Percentiles rank a stretch among this genome's conserved stretches.
phyloP scores from a whole-genome alignment of 352 stramenopile species.

The Hyaloperonospora brassicae region DNA sequence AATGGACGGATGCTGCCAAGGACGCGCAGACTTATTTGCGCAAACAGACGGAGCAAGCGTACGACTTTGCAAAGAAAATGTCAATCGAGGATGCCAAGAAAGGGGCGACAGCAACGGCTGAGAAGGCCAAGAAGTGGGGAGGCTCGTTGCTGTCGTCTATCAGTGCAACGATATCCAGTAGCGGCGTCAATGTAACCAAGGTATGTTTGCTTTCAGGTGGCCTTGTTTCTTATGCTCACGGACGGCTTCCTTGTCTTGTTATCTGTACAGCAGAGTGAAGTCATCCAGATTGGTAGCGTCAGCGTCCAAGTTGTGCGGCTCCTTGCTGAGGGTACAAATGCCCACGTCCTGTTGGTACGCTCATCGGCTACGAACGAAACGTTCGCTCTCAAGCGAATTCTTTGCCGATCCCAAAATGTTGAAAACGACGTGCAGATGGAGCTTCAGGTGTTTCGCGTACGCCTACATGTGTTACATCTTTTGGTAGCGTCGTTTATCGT shows the following conservation, averaged over 20 bases:
- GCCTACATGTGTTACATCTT: constrained; percentile 4
- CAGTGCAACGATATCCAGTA: constrained; percentile 64
- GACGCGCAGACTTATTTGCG: constrained; percentile 57
- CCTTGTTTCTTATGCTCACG: neutral
- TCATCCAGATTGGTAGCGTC: constrained; percentile 63
- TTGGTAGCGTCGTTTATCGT: neutral
- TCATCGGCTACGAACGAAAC: constrained; percentile 54
- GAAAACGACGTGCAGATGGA: constrained; percentile 72
- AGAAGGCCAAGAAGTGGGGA: constrained; percentile 85
- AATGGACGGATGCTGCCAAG: constrained; percentile 37
- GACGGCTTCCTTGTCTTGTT: neutral
- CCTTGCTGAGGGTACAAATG: constrained; percentile 68
- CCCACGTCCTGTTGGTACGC: constrained; percentile 76
- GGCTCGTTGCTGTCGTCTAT: constrained; percentile 73
- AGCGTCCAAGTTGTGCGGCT: constrained; percentile 59
- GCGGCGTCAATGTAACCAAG: constrained; percentile 47
- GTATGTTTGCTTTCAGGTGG: constrained; percentile 15
- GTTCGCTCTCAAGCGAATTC: constrained; percentile 76
- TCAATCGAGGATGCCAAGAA: constrained; percentile 82
- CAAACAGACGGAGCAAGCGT: constrained; percentile 80
- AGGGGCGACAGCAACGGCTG: constrained; percentile 68
- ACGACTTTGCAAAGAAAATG: constrained; percentile 86
- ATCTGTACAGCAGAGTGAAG: constrained; percentile 41
- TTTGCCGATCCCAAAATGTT: constrained; percentile 77
- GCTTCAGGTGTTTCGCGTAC: constrained; percentile 64